phyloP scores from a whole-genome alignment of 805 yeast genomes.

The Tetrapisispora nanseiensis region DNA sequence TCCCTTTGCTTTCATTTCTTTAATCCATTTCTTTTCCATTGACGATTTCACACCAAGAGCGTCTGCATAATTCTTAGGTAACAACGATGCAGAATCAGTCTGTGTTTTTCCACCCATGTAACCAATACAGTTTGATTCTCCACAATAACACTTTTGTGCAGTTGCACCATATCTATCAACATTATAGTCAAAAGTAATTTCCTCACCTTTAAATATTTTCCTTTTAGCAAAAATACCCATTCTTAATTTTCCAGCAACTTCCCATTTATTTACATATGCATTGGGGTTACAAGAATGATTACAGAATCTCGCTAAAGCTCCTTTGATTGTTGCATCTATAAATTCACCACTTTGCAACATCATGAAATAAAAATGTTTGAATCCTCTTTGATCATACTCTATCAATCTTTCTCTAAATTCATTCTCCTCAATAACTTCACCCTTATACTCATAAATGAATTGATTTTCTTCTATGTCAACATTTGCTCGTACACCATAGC shows the following conservation, averaged over 20 bases:
- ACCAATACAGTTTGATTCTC: conserved; percentile 84
- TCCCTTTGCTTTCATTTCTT: conserved; percentile 42
- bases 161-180: conserved; percentile 95
- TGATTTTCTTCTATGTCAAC: conserved; percentile 44
- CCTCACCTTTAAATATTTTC: conserved; percentile 66
- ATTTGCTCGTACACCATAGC: conserved; percentile 80
- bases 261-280: conserved; percentile 95
- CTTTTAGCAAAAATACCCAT: conserved; percentile 94
- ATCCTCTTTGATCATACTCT: conserved; percentile 56
- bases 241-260: conserved; percentile 75
- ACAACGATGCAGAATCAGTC: conserved; percentile 75
- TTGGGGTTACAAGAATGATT: conserved; percentile 95
- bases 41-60: conserved; percentile 69
- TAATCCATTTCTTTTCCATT: conserved; percentile 65
- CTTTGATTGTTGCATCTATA: conserved; percentile 87
- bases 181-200: conserved; percentile 72
- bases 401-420: conserved; percentile 67
- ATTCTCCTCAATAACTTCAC: conserved; percentile 81
- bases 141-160: conserved; percentile 91
- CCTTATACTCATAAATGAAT: conserved; percentile 88
- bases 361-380: conserved; percentile 88
- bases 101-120: conserved; percentile 95
- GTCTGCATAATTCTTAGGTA: conserved; percentile 76
- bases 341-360: conserved; percentile 88
- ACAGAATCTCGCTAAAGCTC: conserved; percentile 82